A percentile compares a stretch with the other conserved stretches of the same genome.
Conservation (phyloP, 2,329 filamentous ascomycete genomes). For the Fusarium floridanum region DNA sequence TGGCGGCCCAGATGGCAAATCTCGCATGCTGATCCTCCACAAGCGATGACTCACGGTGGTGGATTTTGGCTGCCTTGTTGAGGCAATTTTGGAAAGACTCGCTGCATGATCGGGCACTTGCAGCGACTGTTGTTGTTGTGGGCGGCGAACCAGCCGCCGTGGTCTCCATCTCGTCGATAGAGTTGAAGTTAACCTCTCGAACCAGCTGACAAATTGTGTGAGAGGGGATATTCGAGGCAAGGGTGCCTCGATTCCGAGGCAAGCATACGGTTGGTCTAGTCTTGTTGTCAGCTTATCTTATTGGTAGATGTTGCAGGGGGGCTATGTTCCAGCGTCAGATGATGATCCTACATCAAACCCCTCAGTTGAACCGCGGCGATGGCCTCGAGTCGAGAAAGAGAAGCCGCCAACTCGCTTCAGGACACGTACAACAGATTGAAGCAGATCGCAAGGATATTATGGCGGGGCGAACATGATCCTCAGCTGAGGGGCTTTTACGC, state of each 20-base stretch:
- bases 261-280: background rate
- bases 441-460: background rate
- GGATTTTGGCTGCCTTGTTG: background rate
- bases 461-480: slow-evolving; percentile 3
- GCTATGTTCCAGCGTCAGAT: background rate
- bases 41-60: background rate
- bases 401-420: background rate
- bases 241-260: slow-evolving; percentile 4
- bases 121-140: background rate
- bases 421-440: background rate
- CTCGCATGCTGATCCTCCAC: background rate
- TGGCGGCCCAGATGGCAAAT: background rate
- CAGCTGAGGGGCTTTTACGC: slow-evolving; percentile 2
- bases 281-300: background rate
- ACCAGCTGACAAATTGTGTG: background rate
- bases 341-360: background rate
- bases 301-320: background rate
- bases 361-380: background rate
- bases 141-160: background rate
- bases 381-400: background rate
- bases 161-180: background rate
- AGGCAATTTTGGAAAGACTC: slow-evolving; percentile 11
- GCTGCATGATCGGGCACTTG: background rate
- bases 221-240: background rate
- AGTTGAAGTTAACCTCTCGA: background rate